A percentile compares a stretch with the other conserved stretches of the same genome.
Evolutionary conservation across 2,329 filamentous ascomycete genomes (phyloP).

Genomic region (Parastagonospora avenae): DNA sequence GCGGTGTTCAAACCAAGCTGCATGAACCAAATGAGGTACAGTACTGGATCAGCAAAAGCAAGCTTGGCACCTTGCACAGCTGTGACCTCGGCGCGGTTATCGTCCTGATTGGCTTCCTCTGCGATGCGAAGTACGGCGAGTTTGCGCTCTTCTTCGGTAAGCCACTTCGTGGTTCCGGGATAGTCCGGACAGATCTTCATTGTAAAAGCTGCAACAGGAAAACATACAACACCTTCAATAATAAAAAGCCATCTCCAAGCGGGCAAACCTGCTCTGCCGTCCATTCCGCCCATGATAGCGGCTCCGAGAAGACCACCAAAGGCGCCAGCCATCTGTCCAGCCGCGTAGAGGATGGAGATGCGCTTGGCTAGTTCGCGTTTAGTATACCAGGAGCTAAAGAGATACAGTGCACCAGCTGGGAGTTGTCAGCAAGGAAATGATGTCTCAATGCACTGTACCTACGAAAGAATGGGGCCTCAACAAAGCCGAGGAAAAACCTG

Average conservation of each 20-base stretch:
- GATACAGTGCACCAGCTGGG: constrained; percentile 28
- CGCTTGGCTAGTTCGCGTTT: constrained; percentile 57
- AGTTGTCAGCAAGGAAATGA: constrained; percentile 11
- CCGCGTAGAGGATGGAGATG: constrained; percentile 60
- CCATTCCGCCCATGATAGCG: constrained; percentile 51
- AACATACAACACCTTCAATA: constrained; percentile 13
- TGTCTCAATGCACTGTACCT: too few species aligned
- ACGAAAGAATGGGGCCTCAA: constrained; percentile 15
- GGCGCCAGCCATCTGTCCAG: constrained; percentile 54
- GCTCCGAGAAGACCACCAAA: constrained; percentile 62
- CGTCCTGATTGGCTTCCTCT: constrained; percentile 10
- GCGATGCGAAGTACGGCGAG: constrained; percentile 10
- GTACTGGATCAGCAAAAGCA: constrained; percentile 54
- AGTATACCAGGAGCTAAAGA: constrained; percentile 56
- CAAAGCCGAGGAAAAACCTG: constrained; percentile 15
- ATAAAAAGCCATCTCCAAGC: constrained; percentile 44
- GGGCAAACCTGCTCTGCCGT: constrained; percentile 32
- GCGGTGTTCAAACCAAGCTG: constrained; percentile 51
- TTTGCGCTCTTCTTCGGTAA: constrained; percentile 48
- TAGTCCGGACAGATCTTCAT: constrained; percentile 55
- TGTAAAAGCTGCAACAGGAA: constrained; percentile 29
- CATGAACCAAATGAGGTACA: constrained; percentile 60
- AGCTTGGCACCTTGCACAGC: constrained; percentile 50
- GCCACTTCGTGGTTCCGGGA: constrained; percentile 53
- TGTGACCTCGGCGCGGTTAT: constrained; percentile 1